These are phyloP conservation scores for Cystobasidium onofrii DNA, from an alignment of 768 basidiomycete species.

Conservation along the genomic window DNA sequence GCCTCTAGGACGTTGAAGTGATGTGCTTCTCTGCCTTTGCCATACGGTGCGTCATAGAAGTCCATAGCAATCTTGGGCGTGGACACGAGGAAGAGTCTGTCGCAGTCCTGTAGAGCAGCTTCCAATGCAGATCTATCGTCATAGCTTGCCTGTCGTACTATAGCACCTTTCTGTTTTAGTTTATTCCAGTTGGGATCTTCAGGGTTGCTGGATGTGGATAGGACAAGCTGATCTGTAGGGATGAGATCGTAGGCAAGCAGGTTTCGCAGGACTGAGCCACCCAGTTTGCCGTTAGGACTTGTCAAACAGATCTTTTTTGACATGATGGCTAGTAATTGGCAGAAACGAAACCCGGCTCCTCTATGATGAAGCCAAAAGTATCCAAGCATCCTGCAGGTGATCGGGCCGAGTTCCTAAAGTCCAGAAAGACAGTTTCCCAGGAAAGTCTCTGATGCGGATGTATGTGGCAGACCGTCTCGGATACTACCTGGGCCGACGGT, in stretches of 20 bases:
- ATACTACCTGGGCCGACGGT: too few species aligned
- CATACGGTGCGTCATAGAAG: neutral
- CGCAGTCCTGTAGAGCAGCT: neutral
- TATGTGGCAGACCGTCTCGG: too few species aligned
- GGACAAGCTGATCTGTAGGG: neutral
- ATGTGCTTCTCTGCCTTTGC: conserved; percentile 6
- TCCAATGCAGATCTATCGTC: neutral
- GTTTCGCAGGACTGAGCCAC: neutral
- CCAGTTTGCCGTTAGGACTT: neutral
- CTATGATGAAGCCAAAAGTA: too few species aligned
- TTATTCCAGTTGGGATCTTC: neutral
- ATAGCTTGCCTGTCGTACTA: neutral
- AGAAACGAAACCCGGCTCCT: too few species aligned
- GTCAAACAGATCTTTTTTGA: neutral
- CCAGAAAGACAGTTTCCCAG: too few species aligned
- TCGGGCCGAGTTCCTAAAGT: too few species aligned
- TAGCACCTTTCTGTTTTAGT: neutral
- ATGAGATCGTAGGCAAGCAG: neutral
- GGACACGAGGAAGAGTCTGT: neutral
- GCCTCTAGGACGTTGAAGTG: neutral
- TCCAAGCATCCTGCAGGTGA: too few species aligned
- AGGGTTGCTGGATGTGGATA: neutral
- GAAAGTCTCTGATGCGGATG: too few species aligned
- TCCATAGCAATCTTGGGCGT: conserved; percentile 6
- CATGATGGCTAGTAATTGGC: too few species aligned